These are phyloP conservation scores for Emydomyces testavorans DNA, from an alignment of 2,329 filamentous ascomycete genomes.

Conservation along the genomic window DNA sequence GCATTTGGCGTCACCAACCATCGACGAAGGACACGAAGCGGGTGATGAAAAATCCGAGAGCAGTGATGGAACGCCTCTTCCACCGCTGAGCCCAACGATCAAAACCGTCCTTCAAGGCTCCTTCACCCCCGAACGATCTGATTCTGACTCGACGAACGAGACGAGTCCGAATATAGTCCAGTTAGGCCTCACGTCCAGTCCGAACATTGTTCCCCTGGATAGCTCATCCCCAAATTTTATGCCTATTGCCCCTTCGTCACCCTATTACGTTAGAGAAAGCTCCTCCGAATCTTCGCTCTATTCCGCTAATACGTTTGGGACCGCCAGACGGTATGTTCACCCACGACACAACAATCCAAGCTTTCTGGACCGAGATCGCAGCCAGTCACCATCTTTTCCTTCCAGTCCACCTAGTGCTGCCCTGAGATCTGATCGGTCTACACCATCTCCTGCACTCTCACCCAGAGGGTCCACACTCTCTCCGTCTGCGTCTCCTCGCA, in stretches of 20 bases:
- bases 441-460: too few species aligned
- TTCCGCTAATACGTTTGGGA: constrained; percentile 32
- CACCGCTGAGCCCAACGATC: constrained; percentile 23
- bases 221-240: constrained; percentile 32
- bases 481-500: too few species aligned
- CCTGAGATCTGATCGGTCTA: constrained; percentile 27
- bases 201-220: constrained; percentile 31
- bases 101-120: constrained; percentile 28
- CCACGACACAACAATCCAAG: constrained; percentile 24
- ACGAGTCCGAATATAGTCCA: constrained; percentile 35
- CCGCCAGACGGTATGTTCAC: constrained; percentile 31
- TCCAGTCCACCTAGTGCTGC: constrained; percentile 31
- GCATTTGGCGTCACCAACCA: constrained; percentile 11
- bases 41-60: constrained; percentile 21
- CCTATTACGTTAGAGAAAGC: constrained; percentile 23
- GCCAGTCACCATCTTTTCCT: constrained; percentile 28
- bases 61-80: constrained; percentile 23
- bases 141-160: constrained; percentile 17
- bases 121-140: constrained; percentile 20
- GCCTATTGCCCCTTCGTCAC: constrained; percentile 23
- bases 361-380: constrained; percentile 26
- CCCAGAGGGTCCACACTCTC: too few species aligned
- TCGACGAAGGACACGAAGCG: constrained; percentile 15
- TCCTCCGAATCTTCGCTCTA: constrained; percentile 31
- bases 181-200: constrained; percentile 30